These are phyloP conservation scores for Aspergillus leporis DNA, from an alignment of 495 filamentous ascomycete genomes.

Conservation along the genomic window DNA sequence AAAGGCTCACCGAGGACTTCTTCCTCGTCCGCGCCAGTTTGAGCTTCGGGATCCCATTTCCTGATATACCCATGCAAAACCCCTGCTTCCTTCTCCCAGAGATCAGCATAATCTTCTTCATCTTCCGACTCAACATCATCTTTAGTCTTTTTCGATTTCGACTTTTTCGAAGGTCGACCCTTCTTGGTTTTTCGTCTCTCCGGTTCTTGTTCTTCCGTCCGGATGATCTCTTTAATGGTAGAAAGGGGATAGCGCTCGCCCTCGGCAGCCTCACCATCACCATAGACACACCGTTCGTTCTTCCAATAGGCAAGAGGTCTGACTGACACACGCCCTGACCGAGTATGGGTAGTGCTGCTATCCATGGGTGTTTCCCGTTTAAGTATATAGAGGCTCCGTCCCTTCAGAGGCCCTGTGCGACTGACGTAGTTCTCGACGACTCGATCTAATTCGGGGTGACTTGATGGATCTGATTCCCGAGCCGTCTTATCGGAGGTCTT, in stretches of 20 bases:
- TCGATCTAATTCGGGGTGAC: constrained; percentile 38
- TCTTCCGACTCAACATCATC: constrained; percentile 42
- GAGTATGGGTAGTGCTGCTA: constrained; percentile 47
- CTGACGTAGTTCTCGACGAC: constrained; percentile 46
- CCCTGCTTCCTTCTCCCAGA: constrained; percentile 62
- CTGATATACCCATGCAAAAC: constrained; percentile 58
- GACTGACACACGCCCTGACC: constrained; percentile 59
- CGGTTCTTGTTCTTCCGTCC: constrained; percentile 63
- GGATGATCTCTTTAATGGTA: constrained; percentile 71
- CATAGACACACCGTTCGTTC: constrained; percentile 75
- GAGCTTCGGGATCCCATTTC: constrained; percentile 54
- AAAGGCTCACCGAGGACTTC: constrained; percentile 51
- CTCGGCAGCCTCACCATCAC: constrained; percentile 53
- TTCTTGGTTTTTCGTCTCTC: constrained; percentile 36
- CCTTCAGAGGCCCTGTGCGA: constrained; percentile 47
- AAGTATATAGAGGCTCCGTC: constrained; percentile 67
- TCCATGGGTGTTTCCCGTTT: constrained; percentile 65
- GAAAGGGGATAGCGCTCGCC: constrained; percentile 58
- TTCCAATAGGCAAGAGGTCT: constrained; percentile 86
- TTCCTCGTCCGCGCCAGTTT: constrained; percentile 56
- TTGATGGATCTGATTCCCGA: constrained; percentile 14
- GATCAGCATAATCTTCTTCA: constrained; percentile 53
- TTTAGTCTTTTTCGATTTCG: constrained; percentile 38
- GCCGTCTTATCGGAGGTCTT: constrained; percentile 25
- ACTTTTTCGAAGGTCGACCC: constrained; percentile 33